Evolutionary conservation across 768 basidiomycete genomes (phyloP).

Genomic region (Cyathus striatus): DNA sequence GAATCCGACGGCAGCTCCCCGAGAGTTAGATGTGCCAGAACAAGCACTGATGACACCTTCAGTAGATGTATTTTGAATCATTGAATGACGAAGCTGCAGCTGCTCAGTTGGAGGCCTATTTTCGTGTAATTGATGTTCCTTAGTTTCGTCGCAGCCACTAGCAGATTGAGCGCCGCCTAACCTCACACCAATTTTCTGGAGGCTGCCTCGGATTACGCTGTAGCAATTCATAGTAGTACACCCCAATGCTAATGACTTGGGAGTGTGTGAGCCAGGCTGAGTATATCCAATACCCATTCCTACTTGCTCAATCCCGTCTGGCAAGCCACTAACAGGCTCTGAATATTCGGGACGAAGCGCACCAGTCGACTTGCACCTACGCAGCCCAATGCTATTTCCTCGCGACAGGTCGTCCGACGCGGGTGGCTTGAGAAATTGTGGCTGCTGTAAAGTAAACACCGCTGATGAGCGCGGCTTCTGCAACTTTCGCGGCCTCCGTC

Average conservation of each 20-base stretch:
- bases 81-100: too few relatives aligned
- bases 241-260: neutral
- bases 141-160: too few relatives aligned
- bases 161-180: neutral
- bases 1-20: too few relatives aligned
- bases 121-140: too few relatives aligned
- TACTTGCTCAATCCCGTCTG: slow-evolving; percentile 39
- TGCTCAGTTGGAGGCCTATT: too few relatives aligned
- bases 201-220: neutral
- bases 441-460: too few relatives aligned
- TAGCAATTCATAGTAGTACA: neutral
- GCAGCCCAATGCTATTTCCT: too few relatives aligned
- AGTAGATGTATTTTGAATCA: too few relatives aligned
- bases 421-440: too few relatives aligned
- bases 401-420: too few relatives aligned
- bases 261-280: neutral
- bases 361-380: slow-evolving; percentile 24
- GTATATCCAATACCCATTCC: slow-evolving; percentile 51
- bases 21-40: too few relatives aligned
- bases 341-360: slow-evolving; percentile 19
- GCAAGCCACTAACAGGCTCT: slow-evolving; percentile 29
- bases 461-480: slow-evolving; percentile 32
- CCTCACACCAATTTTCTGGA: neutral
- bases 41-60: too few relatives aligned
- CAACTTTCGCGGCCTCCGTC: slow-evolving; percentile 22